Conservation (phyloP, 2,329 filamentous ascomycete species). For the Coleophoma crateriformis region DNA sequence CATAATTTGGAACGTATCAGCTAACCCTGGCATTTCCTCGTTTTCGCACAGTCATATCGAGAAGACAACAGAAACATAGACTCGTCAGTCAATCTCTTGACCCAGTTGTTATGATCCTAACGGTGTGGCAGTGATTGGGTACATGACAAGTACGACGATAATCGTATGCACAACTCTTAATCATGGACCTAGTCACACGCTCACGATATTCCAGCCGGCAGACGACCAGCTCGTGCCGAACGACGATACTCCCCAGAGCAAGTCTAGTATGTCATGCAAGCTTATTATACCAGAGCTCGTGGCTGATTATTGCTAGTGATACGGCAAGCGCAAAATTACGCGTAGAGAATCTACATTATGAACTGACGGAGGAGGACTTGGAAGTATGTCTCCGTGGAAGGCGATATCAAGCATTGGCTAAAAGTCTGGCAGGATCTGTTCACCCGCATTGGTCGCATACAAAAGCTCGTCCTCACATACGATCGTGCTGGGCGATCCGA, state of each 20-base stretch:
- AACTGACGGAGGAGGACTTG: conserved; percentile 79
- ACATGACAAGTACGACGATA: conserved; percentile 82
- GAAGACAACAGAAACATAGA: conserved; percentile 63
- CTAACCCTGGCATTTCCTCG: conserved; percentile 37
- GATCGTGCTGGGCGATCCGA: conserved; percentile 86
- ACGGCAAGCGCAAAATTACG: conserved; percentile 63
- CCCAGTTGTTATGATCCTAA: conserved; percentile 2
- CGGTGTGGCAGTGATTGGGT: conserved; percentile 71
- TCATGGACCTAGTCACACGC: conserved; percentile 5
- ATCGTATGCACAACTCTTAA: conserved; percentile 36
- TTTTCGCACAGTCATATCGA: conserved; percentile 51
- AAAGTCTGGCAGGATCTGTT: conserved; percentile 64
- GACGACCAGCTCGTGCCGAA: conserved; percentile 17
- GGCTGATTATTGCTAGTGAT: conserved; percentile 30
- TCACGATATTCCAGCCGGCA: conserved; percentile 19
- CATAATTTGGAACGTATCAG: conserved; percentile 36
- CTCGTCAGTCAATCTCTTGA: conserved; percentile 45
- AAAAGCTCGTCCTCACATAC: conserved; percentile 67
- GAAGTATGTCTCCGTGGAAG: conserved; percentile 45
- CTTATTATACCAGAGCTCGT: background rate
- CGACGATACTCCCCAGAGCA: conserved; percentile 24
- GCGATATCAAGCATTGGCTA: background rate
- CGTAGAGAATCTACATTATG: conserved; percentile 89
- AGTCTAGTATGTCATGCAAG: conserved; percentile 16
- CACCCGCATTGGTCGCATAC: conserved; percentile 66